phyloP scores from a whole-genome alignment of 2,329 filamentous ascomycete genomes.

The Penicillium sumatraense region DNA sequence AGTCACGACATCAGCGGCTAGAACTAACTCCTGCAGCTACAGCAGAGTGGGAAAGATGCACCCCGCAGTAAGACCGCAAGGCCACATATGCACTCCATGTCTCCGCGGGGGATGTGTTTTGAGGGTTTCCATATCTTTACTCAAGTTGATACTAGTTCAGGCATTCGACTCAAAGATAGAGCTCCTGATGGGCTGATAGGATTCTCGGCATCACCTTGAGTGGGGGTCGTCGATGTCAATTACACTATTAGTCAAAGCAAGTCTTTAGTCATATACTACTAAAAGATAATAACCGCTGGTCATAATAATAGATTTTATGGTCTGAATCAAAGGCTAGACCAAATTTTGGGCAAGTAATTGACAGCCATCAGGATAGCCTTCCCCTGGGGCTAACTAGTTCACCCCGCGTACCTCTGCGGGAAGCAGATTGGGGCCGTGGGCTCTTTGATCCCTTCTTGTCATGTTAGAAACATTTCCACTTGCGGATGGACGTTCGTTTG shows the following conservation, averaged over 20 bases:
- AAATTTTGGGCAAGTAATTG: too few species aligned
- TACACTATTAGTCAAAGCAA: neutral
- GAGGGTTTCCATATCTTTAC: neutral
- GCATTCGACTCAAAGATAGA: neutral
- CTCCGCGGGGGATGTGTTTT: neutral
- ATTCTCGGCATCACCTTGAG: conserved; percentile 4
- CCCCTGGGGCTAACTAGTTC: neutral
- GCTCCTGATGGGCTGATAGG: neutral
- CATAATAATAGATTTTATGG: too few species aligned
- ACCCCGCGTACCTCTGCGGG: conserved; percentile 15
- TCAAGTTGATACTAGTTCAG: neutral
- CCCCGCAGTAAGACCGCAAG: conserved; percentile 23
- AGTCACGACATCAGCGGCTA: conserved; percentile 16
- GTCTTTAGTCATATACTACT: too few species aligned
- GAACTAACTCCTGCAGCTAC: neutral
- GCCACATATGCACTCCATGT: neutral
- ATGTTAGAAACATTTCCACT: neutral
- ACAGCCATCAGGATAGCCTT: too few species aligned
- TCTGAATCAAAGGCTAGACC: too few species aligned
- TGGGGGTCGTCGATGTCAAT: conserved; percentile 1
- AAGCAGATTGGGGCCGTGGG: conserved; percentile 14
- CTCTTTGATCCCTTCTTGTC: neutral
- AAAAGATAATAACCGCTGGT: too few species aligned
- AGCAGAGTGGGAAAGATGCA: conserved; percentile 17
- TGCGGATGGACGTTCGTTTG: neutral